Evolutionary conservation across 768 basidiomycete species (phyloP), one percentile per base, ranked within the genome.

Genomic region (Ramaria sp.): DNA sequence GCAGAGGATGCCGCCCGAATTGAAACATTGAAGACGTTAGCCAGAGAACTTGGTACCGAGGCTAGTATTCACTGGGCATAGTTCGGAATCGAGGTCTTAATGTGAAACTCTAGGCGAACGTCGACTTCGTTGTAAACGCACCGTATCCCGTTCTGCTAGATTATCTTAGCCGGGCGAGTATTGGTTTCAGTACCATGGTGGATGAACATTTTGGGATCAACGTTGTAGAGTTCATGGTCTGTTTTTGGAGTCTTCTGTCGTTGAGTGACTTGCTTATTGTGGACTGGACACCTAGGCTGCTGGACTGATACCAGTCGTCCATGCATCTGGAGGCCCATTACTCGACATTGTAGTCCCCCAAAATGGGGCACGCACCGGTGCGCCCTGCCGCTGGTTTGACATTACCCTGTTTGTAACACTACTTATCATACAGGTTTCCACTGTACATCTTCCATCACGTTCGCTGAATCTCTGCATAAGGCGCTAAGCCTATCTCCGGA

Each of bases 121-220:
- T 89, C 25, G 73, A 82, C 50, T 89, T 99, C 59, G 68, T 88
- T 12, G 76, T 95, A 41, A 98, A 98, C 59, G 90, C 87, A 0
- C 70, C 86, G 3, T 97, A 86, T 59, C 64, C 80, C 0, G 76
- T 75, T 25, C 75, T 97, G 57, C 74, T 92, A 3, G 62, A 66
- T 5, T 83, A 85, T 76, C 73, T 99, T 1, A 80, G 84, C 6
- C 70, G 70, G 43, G 81, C 92, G 1, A 87, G 83, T 58, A 76
- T 97, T 15, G 94, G 95, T 0, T 65, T 98, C 24, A 94, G 89
- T 63, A 96, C 95, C 13, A 99, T 99, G 95, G 78, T 92, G 0
- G 93, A 98, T 63, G 95, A 99, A 67, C 95, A 99, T 65, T 99
- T 98, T 58, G 95, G 96, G 2, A 98, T 99, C 66, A 96, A 93